phyloP scores from a whole-genome alignment of 768 basidiomycete genomes.

The Postia placenta region DNA sequence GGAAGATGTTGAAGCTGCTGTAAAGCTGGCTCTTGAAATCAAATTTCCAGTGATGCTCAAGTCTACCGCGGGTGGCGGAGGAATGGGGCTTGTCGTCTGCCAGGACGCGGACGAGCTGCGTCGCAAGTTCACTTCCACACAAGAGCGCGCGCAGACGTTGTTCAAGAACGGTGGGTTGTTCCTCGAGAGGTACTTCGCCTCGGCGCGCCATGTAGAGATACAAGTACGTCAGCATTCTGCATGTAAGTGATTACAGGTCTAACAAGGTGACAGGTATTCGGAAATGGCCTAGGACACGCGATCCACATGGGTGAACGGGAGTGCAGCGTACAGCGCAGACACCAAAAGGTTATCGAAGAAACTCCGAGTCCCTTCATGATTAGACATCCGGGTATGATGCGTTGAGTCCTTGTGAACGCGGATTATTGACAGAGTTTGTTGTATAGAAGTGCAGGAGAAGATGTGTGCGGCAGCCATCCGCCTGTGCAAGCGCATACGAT shows the following conservation, averaged over 20 bases:
- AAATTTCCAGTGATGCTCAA: constrained; percentile 64
- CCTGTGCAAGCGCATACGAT: constrained; percentile 43
- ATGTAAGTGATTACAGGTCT: neutral
- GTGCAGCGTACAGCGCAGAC: constrained; percentile 61
- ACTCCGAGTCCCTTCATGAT: constrained; percentile 55
- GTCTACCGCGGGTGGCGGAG: constrained; percentile 64
- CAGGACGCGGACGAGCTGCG: constrained; percentile 31
- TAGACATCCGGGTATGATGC: constrained; percentile 38
- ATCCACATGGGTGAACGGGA: constrained; percentile 67
- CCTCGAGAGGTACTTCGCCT: constrained; percentile 51
- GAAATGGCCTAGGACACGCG: constrained; percentile 52
- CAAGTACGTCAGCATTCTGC: constrained; percentile 33
- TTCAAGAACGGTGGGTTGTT: constrained; percentile 23
- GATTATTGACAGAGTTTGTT: too few relatives aligned
- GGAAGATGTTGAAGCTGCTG: constrained; percentile 32
- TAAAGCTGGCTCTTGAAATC: constrained; percentile 32
- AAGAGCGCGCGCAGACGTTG: constrained; percentile 28
- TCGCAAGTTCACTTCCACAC: constrained; percentile 29
- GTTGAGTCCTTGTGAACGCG: too few relatives aligned
- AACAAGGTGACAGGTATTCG: constrained; percentile 46
- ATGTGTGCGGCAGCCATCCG: constrained; percentile 51
- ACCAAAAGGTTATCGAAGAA: constrained; percentile 74
- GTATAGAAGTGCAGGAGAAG: constrained; percentile 35
- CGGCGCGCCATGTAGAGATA: constrained; percentile 60
- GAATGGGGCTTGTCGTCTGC: constrained; percentile 61